Conservation (phyloP, 768 basidiomycete genomes). For the Cystofilobasidium capitatum region DNA sequence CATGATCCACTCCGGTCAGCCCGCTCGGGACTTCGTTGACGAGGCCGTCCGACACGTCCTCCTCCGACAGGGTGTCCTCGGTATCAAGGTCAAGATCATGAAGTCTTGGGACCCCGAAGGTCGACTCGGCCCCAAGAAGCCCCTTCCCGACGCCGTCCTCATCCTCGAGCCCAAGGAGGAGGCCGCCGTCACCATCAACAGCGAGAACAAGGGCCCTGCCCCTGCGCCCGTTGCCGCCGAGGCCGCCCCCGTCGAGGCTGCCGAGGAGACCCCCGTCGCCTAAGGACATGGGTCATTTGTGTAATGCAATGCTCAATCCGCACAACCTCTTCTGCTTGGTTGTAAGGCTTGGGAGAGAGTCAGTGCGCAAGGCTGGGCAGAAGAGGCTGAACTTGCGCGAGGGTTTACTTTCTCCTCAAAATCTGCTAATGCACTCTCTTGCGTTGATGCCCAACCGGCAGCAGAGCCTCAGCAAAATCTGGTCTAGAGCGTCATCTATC, state of each 20-base stretch:
- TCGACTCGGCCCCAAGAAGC: conserved; percentile 74
- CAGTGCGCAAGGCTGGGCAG: too few species aligned
- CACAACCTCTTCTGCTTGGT: too few species aligned
- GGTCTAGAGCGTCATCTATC: too few species aligned
- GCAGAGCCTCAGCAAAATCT: too few species aligned
- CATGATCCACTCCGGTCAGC: conserved; percentile 80
- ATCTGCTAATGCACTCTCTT: too few species aligned
- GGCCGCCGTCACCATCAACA: conserved; percentile 74
- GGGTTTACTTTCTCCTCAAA: too few species aligned
- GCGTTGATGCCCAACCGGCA: too few species aligned
- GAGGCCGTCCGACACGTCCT: conserved; percentile 96
- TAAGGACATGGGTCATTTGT: too few species aligned
- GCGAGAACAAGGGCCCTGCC: conserved; percentile 64
- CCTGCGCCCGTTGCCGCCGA: conserved; percentile 28
- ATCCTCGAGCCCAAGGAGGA: conserved; percentile 86
- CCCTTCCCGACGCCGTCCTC: conserved; percentile 87
- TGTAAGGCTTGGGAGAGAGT: too few species aligned
- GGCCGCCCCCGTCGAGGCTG: conserved; percentile 24
- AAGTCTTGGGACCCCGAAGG: conserved; percentile 92
- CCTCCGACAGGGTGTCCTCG: conserved; percentile 94
- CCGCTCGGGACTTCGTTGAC: conserved; percentile 91
- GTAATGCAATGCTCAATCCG: too few species aligned
- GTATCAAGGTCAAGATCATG: conserved; percentile 99
- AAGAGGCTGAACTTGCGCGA: too few species aligned
- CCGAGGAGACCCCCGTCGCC: conserved; percentile 26